phyloP scores from a whole-genome alignment of 495 filamentous ascomycete genomes.

The Hyaloscypha finlandica region DNA sequence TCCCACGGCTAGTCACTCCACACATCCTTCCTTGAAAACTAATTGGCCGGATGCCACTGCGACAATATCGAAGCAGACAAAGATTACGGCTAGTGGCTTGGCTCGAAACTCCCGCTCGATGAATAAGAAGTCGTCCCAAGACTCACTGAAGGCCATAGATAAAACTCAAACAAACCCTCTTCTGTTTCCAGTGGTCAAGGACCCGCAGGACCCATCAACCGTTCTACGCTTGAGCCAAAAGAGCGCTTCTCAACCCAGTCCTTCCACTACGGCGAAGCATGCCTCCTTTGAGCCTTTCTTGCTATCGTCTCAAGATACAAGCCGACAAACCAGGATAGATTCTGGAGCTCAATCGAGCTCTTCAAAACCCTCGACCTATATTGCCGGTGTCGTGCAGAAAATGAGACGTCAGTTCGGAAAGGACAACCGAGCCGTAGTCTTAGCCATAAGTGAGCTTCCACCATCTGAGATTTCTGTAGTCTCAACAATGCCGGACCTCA shows the following conservation, averaged over 20 bases:
- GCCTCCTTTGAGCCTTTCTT: conserved; percentile 38
- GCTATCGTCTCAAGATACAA: not conserved
- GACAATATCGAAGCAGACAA: conserved; percentile 3
- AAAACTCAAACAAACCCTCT: conserved; percentile 38
- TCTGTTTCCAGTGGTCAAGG: conserved; percentile 77
- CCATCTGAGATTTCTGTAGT: conserved; percentile 42
- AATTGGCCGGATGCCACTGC: not conserved
- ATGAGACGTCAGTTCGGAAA: conserved; percentile 19
- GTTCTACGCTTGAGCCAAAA: conserved; percentile 69
- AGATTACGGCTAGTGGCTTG: conserved; percentile 9
- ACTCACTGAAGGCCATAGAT: conserved; percentile 8
- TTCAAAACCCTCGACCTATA: not conserved
- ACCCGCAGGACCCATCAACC: conserved; percentile 67
- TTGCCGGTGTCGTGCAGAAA: conserved; percentile 12
- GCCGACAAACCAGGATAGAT: not conserved
- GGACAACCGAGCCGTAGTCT: conserved; percentile 19
- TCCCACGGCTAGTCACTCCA: not conserved
- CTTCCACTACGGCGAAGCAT: conserved; percentile 39
- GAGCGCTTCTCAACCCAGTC: conserved; percentile 39
- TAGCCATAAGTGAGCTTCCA: conserved; percentile 36
- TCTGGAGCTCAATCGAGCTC: not conserved
- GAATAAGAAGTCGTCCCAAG: conserved; percentile 17
- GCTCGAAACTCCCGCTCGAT: not conserved
- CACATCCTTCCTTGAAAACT: not conserved
- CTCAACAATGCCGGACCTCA: conserved; percentile 45